Evolutionary conservation across 768 basidiomycete species (phyloP).

Genomic region (Leccinum variicolor): DNA sequence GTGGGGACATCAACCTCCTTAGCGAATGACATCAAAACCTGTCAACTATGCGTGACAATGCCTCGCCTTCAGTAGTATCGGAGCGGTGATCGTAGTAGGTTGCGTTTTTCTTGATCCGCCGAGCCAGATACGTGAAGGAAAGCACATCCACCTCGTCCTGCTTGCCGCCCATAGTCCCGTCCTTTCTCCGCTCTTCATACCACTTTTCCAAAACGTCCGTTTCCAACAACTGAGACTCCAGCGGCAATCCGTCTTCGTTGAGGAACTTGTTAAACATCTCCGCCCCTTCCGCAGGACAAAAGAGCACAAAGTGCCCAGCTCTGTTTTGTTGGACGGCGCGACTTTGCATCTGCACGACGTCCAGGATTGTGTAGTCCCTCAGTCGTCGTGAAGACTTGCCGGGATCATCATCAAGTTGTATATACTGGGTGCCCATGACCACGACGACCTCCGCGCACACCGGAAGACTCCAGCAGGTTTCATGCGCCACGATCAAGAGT

Average conservation of each 20-base stretch:
- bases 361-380: slow-evolving; percentile 74
- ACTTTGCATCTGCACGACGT: slow-evolving; percentile 91
- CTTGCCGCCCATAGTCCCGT: slow-evolving; percentile 42
- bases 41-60: slow-evolving; percentile 72
- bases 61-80: slow-evolving; percentile 42
- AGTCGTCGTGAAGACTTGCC: slow-evolving; percentile 60
- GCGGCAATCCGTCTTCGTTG: slow-evolving; percentile 74
- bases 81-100: slow-evolving; percentile 69
- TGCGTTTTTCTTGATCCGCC: slow-evolving; percentile 74
- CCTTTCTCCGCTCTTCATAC: slow-evolving; percentile 40
- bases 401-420: slow-evolving; percentile 39
- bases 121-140: slow-evolving; percentile 77
- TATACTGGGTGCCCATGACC: slow-evolving; percentile 91
- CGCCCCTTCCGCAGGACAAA: slow-evolving; percentile 85
- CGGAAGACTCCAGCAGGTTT: slow-evolving; percentile 88
- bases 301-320: slow-evolving; percentile 70
- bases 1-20: neutral
- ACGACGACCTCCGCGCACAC: slow-evolving; percentile 78
- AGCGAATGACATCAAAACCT: slow-evolving; percentile 24
- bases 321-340: slow-evolving; percentile 66
- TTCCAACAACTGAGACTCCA: slow-evolving; percentile 76
- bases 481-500: slow-evolving; percentile 78
- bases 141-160: slow-evolving; percentile 75
- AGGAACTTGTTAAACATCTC: slow-evolving; percentile 83
- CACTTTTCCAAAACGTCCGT: slow-evolving; percentile 45